Base-by-base conservation (phyloP, 1,284 basidiomycete genomes). In the Heterobasidion occidentale region DNA sequence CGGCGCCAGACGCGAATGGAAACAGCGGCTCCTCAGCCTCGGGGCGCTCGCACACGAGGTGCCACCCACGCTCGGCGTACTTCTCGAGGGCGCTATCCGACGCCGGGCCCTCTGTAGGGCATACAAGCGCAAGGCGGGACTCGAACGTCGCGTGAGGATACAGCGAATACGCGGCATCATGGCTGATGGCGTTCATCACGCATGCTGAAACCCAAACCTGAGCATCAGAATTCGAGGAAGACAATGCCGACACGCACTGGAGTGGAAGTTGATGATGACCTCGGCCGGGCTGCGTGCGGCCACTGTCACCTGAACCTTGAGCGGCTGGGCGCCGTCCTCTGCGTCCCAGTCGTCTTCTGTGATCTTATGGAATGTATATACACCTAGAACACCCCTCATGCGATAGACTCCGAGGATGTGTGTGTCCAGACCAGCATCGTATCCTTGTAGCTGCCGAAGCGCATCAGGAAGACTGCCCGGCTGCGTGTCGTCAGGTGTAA, bases 221-320 rank as follows among this genome's bases (percentile, higher is more conserved):
- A 9, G 27, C 38, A 42, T 42, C 38, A 42, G 38, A 42, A 42
- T 42, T 42, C 7, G 17, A 8, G 12, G 35, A 27, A 19, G 33
- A 11, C n/a, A 11, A 47, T 46, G n/a, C 15, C 0, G 11, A 53
- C 34, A 64, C 76, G 38, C 56, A 79, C 77, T 76, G 0, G 73
- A 76, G 59, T 80, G 78, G 54, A 76, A 78, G 7, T 62, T 61
- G 5, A 78, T 57, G 20, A 79, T 69, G 36, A 61, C 60, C 15
- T 71, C 66, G 3, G 78, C 9, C 0, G 74, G 68, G 9, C 62
- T 65, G 7, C 55, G 47, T 0, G 36, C 0, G 0, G 66, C 59
- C 1, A 65, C 65, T 8, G 77, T 69, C 42, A 78, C 51, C 58
- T 78, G 76, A 0, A 77, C 56, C 42, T 63, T 72, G 44, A 65